Evolutionary conservation across 129 eudicot genomes (phyloP).

Genomic region (Heracleum sosnowskyi): DNA sequence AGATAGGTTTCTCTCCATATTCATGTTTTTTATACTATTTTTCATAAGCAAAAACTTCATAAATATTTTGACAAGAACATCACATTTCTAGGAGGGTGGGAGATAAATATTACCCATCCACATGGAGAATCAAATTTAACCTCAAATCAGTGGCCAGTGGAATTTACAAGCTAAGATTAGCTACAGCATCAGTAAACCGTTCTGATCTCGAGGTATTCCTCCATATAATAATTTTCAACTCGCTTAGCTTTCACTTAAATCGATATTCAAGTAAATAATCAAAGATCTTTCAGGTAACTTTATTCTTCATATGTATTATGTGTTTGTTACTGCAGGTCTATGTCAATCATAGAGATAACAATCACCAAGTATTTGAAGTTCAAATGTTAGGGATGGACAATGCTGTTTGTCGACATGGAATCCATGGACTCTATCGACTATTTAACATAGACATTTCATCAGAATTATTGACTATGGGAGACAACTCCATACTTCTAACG

Average conservation of each 20-base stretch:
- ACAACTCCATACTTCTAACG: constrained; percentile 28
- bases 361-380: constrained; percentile 32
- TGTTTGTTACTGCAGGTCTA: constrained; percentile 19
- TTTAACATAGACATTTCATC: constrained; percentile 24
- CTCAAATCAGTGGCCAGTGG: constrained; percentile 24
- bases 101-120: constrained; percentile 26
- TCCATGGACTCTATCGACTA: constrained; percentile 36
- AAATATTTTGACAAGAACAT: neutral
- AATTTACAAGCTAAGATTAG: constrained; percentile 33
- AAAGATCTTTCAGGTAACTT: neutral
- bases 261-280: neutral
- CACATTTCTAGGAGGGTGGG: constrained; percentile 23
- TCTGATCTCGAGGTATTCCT: constrained; percentile 28
- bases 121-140: constrained; percentile 37
- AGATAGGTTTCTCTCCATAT: constrained; percentile 25
- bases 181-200: constrained; percentile 41
- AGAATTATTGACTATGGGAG: constrained; percentile 20
- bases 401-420: constrained; percentile 41
- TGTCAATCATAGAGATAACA: constrained; percentile 24
- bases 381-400: constrained; percentile 33
- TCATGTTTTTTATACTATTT: neutral
- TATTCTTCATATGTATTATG: neutral
- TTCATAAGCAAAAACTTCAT: neutral
- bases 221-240: neutral
- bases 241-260: neutral